Base-by-base conservation (phyloP, 768 basidiomycete species). In the Ephemerocybe angulata region DNA sequence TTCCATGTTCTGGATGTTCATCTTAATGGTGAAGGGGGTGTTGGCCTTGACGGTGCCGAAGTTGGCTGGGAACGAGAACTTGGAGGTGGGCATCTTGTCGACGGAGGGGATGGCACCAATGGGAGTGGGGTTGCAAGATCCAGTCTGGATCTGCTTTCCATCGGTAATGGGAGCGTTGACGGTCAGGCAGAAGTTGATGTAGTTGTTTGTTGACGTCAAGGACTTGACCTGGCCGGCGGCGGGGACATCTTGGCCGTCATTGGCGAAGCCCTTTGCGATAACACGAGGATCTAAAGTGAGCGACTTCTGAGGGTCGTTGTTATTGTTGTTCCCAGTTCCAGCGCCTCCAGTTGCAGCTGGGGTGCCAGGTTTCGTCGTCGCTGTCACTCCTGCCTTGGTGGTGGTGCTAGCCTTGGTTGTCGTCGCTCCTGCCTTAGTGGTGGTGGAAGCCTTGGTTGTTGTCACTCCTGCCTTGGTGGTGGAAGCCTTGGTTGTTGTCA, bases 161-260 rank as follows among this genome's bases (percentile, higher is more conserved):
- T 83, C 76, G 51, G 80, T 81, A 59, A 83, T 66, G 31, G 85
- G 78, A 60, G 72, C 65, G 64, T 72, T 69, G 19, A 71, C 67
- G 13, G 66, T 65, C 50, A 70, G 62, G 62, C 78, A 82, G 63
- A 77, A 80, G 75, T 84, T 84, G 76, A 81, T 81, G 69, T 80
- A 88, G 77, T 88, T 86, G 75, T 86, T 85, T 37, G 60, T 64
- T 31, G 81, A 81, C 3, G 82, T 83, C 28, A 76, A 48, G 11
- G 80, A 80, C 1, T 76, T 64, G 30, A 76, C 76, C 64, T 84
- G 81, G 25, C 80, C 82, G 4, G 65, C 63, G 5, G 65, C 60
- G 4, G 74, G 74, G 7, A 65, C 63, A 19, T 67, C 67, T 62
- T 78, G 76, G 8, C 82, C 82, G 50, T 82, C 65, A 35, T 74